Conservation (phyloP, 116 monocot genomes). For the Trichopus zeylanicus region DNA sequence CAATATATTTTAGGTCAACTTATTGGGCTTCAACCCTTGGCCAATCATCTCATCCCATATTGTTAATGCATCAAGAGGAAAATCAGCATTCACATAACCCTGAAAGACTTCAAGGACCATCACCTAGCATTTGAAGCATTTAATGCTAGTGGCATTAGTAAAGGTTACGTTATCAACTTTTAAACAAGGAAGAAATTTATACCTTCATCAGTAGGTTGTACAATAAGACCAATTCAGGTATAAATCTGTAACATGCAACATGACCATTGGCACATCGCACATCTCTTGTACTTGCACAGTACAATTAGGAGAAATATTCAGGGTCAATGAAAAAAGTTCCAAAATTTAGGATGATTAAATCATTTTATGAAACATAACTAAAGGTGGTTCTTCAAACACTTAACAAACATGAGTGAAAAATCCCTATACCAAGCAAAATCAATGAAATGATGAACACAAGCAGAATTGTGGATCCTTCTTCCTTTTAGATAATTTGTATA, state of each 20-base stretch:
- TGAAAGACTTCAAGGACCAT: too few species aligned
- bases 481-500: background rate
- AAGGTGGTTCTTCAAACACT: background rate
- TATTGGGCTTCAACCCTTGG: constrained; percentile 76
- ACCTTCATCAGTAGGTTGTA: constrained; percentile 92
- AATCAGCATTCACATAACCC: too few species aligned
- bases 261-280: constrained; percentile 84
- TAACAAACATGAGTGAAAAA: background rate
- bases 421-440: background rate
- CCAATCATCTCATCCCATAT: constrained; percentile 22
- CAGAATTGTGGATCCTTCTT: background rate
- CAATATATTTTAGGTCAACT: constrained; percentile 65
- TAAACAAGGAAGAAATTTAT: background rate
- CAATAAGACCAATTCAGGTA: constrained; percentile 42
- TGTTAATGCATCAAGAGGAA: background rate
- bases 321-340: background rate
- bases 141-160: background rate
- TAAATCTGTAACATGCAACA: constrained; percentile 51
- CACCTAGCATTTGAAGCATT: too few species aligned
- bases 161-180: background rate
- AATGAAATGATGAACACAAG: background rate
- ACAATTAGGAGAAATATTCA: background rate
- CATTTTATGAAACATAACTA: background rate
- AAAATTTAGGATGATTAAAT: background rate
- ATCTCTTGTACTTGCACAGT: constrained; percentile 43